These are phyloP conservation scores for Syzygium grande DNA, from an alignment of 345 rosid species.

Conservation along the genomic window DNA sequence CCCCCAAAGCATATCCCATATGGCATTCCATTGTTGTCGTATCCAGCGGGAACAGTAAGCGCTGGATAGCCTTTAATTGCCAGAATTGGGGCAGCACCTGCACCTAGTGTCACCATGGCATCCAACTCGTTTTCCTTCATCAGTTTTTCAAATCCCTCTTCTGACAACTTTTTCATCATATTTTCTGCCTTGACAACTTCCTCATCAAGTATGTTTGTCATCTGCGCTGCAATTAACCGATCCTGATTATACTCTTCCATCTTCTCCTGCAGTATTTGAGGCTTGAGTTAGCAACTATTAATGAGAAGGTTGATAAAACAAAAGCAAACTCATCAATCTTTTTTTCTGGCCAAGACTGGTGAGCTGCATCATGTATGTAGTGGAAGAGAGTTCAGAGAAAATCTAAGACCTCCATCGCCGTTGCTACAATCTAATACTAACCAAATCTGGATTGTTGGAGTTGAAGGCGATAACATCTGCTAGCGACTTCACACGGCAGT, in stretches of 20 bases:
- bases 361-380: not conserved
- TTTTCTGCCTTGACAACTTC: not conserved
- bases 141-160: conserved; percentile 14
- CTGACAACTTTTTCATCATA: not conserved
- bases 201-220: conserved; percentile 11
- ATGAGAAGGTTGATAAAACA: not conserved
- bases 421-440: not conserved
- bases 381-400: not conserved
- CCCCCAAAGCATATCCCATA: conserved; percentile 21
- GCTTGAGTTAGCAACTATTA: not conserved
- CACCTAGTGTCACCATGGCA: conserved; percentile 9
- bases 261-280: conserved; percentile 1
- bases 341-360: not conserved
- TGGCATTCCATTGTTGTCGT: conserved; percentile 8
- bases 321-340: not conserved
- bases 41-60: conserved; percentile 13
- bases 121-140: conserved; percentile 14
- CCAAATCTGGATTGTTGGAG: conserved; percentile 18
- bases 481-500: conserved; percentile 24
- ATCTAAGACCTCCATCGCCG: not conserved
- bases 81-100: not conserved
- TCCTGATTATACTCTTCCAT: conserved; percentile 9
- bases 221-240: conserved; percentile 13
- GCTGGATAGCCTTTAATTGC: conserved; percentile 23
- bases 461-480: conserved; percentile 27